Conservation (phyloP, 768 basidiomycete genomes). For the Mycena olivaceomarginata region DNA sequence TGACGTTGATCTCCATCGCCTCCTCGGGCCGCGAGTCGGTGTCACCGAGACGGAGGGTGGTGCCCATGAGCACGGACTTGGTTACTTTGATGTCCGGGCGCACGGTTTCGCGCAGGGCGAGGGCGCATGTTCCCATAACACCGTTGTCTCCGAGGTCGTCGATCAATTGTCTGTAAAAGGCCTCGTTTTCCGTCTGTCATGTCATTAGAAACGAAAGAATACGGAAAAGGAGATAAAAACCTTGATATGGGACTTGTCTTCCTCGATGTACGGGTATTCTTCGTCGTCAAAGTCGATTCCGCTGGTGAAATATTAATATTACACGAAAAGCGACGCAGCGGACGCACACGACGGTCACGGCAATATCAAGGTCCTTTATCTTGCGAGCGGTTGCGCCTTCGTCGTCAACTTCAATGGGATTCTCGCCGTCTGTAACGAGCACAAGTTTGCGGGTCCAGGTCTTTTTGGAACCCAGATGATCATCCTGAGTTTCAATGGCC, state of each 20-base stretch:
- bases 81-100: conserved; percentile 79
- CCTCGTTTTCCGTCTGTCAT: conserved; percentile 82
- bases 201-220: conserved; percentile 6
- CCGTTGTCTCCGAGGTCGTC: conserved; percentile 64
- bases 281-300: conserved; percentile 93
- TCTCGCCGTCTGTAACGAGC: conserved; percentile 91
- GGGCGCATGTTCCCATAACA: conserved; percentile 77
- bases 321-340: not conserved
- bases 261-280: conserved; percentile 75
- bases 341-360: conserved; percentile 84
- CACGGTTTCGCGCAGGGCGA: conserved; percentile 77
- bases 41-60: conserved; percentile 87
- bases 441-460: conserved; percentile 92
- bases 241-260: conserved; percentile 84
- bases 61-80: conserved; percentile 80
- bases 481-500: conserved; percentile 85
- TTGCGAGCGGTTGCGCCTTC: conserved; percentile 79
- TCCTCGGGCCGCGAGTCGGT: conserved; percentile 78
- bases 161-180: conserved; percentile 74
- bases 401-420: conserved; percentile 81
- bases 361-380: conserved; percentile 78
- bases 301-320: conserved; percentile 60
- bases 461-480: conserved; percentile 80
- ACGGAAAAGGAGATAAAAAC: conserved; percentile 60
- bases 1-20: conserved; percentile 84